Conservation (phyloP, 805 yeast genomes). For the Metschnikowia borealis region DNA sequence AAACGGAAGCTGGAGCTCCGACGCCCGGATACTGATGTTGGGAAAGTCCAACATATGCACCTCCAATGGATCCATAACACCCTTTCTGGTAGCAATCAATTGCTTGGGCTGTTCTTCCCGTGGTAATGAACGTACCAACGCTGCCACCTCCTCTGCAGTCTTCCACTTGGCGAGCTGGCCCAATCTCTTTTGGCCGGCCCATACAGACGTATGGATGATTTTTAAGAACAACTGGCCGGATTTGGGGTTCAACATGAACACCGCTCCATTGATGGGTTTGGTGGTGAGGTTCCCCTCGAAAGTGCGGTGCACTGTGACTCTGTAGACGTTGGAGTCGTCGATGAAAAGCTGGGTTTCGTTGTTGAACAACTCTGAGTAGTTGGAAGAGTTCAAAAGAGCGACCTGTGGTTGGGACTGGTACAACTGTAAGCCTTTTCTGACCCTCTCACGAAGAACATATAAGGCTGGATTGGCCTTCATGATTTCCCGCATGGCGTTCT, state of each 20-base stretch:
- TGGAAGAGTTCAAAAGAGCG: constrained; percentile 81
- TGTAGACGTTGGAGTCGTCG: constrained; percentile 91
- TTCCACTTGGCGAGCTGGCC: constrained; percentile 97
- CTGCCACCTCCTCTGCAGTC: constrained; percentile 96
- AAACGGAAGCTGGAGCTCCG: constrained; percentile 88
- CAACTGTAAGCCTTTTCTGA: constrained; percentile 88
- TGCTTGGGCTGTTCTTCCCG: constrained; percentile 94
- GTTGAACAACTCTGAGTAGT: constrained; percentile 85
- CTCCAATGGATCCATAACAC: constrained; percentile 90
- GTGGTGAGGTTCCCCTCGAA: constrained; percentile 90
- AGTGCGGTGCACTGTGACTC: constrained; percentile 88
- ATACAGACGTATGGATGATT: constrained; percentile 87
- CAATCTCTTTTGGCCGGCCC: constrained; percentile 95
- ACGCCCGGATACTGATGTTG: constrained; percentile 80
- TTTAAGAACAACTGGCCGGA: constrained; percentile 87
- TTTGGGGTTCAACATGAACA: constrained; percentile 84
- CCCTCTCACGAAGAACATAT: constrained; percentile 86
- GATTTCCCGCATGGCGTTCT: constrained; percentile 86
- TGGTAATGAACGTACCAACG: constrained; percentile 82
- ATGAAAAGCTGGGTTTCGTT: constrained; percentile 79
- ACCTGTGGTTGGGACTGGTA: constrained; percentile 93
- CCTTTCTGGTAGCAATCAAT: constrained; percentile 82
- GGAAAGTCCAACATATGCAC: constrained; percentile 98
- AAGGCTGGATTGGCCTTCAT: constrained; percentile 95
- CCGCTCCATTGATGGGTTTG: constrained; percentile 89